Conservation (phyloP, 1,284 basidiomycete species). For the Cryptococcus sp. region DNA sequence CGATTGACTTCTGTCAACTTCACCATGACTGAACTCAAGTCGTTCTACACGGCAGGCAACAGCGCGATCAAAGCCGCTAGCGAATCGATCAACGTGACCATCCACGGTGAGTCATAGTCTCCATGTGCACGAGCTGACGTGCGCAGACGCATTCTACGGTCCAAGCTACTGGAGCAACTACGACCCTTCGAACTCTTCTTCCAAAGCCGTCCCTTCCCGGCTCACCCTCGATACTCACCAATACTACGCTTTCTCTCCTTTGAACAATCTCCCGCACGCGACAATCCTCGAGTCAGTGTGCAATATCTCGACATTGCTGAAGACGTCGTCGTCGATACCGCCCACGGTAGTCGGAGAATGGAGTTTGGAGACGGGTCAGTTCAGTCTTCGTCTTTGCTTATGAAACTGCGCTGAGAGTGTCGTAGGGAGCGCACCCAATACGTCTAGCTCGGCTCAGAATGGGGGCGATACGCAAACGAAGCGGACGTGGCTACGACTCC, state of each 20-base stretch:
- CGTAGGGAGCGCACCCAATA: slow-evolving; percentile 23
- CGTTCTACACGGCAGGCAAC: slow-evolving; percentile 25
- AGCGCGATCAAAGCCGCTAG: slow-evolving; percentile 8
- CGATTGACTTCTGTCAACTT: slow-evolving; percentile 22
- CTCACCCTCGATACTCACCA: slow-evolving; percentile 43
- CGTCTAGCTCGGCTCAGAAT: slow-evolving; percentile 19
- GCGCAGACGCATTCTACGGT: slow-evolving; percentile 41
- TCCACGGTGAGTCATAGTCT: slow-evolving; percentile 26
- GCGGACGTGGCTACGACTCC: slow-evolving; percentile 42
- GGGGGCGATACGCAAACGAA: slow-evolving; percentile 27
- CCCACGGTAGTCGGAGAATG: slow-evolving; percentile 44
- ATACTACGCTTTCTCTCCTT: slow-evolving; percentile 46
- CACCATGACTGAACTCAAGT: slow-evolving; percentile 33
- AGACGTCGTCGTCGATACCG: slow-evolving; percentile 21
- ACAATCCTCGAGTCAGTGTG: slow-evolving; percentile 41
- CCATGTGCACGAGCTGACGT: background rate
- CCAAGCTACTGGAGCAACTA: slow-evolving; percentile 42
- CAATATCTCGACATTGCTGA: slow-evolving; percentile 41
- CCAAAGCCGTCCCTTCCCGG: slow-evolving; percentile 16
- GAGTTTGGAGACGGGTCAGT: slow-evolving; percentile 42
- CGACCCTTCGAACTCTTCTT: slow-evolving; percentile 24
- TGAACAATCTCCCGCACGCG: slow-evolving; percentile 36
- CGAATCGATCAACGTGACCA: slow-evolving; percentile 23
- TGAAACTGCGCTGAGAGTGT: background rate
- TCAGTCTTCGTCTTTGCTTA: background rate